These are phyloP conservation scores for Exophiala mesophila DNA, from an alignment of 2,329 filamentous ascomycete genomes.

Conservation along the genomic window DNA sequence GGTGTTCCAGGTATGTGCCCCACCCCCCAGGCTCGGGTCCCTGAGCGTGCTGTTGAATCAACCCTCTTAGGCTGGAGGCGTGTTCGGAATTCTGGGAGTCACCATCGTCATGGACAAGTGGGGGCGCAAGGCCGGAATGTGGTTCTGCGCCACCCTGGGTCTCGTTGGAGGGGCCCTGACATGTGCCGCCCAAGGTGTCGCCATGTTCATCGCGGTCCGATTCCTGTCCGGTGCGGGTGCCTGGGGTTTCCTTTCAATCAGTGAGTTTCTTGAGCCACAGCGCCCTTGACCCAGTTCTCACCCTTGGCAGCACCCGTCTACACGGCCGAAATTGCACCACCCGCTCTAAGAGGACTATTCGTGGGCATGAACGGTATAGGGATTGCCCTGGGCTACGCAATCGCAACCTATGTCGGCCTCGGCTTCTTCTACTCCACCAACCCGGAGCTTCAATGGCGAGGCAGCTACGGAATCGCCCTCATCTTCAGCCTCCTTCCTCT, in stretches of 20 bases:
- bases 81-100: slow-evolving; percentile 26
- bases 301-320: slow-evolving; percentile 28
- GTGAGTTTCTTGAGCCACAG: neutral
- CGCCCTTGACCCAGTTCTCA: slow-evolving; percentile 17
- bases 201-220: slow-evolving; percentile 32
- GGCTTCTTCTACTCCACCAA: slow-evolving; percentile 10
- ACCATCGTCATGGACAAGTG: slow-evolving; percentile 23
- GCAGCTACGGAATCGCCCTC: slow-evolving; percentile 4
- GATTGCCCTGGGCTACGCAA: slow-evolving; percentile 8
- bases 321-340: slow-evolving; percentile 13
- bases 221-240: slow-evolving; percentile 33
- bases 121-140: slow-evolving; percentile 34
- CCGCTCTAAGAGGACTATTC: slow-evolving; percentile 9
- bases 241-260: slow-evolving; percentile 29
- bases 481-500: slow-evolving; percentile 9
- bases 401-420: slow-evolving; percentile 14
- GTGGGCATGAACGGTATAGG: slow-evolving; percentile 10
- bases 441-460: slow-evolving; percentile 10
- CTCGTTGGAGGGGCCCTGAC: slow-evolving; percentile 34
- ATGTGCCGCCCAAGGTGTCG: slow-evolving; percentile 25
- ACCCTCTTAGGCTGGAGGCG: slow-evolving; percentile 36
- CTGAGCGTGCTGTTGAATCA: no score
- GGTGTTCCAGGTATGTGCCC: slow-evolving; percentile 12
- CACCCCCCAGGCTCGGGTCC: no score
- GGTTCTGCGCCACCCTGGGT: slow-evolving; percentile 32